Percentiles rank a stretch among this genome's conserved stretches.
These are phyloP conservation scores for Pseudozyma sp. DNA, from an alignment of 1,284 basidiomycete species.

Conservation along the genomic window DNA sequence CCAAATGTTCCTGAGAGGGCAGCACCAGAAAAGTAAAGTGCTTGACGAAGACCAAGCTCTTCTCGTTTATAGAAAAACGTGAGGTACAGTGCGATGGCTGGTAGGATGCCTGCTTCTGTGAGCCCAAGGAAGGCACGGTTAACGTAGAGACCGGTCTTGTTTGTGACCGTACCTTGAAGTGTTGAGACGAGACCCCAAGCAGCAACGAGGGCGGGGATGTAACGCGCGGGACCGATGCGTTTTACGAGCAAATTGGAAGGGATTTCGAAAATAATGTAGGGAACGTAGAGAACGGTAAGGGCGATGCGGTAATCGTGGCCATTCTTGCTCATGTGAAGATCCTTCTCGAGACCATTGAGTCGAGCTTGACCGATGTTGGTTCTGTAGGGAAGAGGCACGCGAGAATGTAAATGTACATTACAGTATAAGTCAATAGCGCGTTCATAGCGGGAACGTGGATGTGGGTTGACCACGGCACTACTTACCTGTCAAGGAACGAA, in stretches of 20 bases:
- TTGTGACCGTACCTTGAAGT: slow-evolving; percentile 56
- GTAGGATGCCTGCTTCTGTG: slow-evolving; percentile 57
- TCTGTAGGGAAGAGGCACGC: slow-evolving; percentile 35
- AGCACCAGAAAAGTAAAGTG: slow-evolving; percentile 63
- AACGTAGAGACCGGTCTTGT: slow-evolving; percentile 57
- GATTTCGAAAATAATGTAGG: slow-evolving; percentile 66
- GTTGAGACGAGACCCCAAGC: slow-evolving; percentile 59
- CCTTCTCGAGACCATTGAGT: slow-evolving; percentile 47
- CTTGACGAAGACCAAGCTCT: slow-evolving; percentile 61
- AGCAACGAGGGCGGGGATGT: slow-evolving; percentile 58
- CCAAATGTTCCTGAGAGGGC: slow-evolving; percentile 60
- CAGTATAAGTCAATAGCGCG: background rate
- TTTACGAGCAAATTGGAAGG: slow-evolving; percentile 62
- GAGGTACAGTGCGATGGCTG: slow-evolving; percentile 58
- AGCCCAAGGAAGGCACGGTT: slow-evolving; percentile 61
- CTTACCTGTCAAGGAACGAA: slow-evolving; percentile 44
- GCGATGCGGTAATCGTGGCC: slow-evolving; percentile 52
- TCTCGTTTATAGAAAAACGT: slow-evolving; percentile 64
- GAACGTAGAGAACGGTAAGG: slow-evolving; percentile 59
- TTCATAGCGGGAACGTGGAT: no score
- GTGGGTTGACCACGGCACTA: background rate
- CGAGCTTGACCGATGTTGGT: slow-evolving; percentile 61
- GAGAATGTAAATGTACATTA: slow-evolving; percentile 48
- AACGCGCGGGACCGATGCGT: slow-evolving; percentile 50
- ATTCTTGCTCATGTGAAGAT: slow-evolving; percentile 38